Conservation (phyloP, 1,139 yeast species). For the Debaryomyces singareniensis region DNA sequence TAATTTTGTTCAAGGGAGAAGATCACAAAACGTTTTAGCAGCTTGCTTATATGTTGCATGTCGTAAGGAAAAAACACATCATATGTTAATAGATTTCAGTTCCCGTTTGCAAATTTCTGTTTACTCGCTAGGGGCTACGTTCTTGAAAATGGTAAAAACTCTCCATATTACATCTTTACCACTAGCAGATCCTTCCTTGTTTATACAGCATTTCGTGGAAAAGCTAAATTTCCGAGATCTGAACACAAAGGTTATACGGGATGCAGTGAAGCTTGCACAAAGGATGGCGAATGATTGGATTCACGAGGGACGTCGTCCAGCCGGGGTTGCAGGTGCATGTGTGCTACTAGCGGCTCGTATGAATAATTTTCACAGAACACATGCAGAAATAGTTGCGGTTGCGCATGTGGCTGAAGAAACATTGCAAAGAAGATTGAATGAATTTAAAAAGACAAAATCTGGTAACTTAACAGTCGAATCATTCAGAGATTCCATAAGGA, state of each 20-base stretch:
- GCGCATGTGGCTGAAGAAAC: conserved; percentile 96
- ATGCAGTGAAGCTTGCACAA: conserved; percentile 81
- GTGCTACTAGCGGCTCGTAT: conserved; percentile 87
- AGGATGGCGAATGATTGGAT: conserved; percentile 96
- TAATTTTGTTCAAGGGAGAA: conserved; percentile 91
- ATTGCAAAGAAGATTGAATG: conserved; percentile 80
- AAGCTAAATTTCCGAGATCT: conserved; percentile 69
- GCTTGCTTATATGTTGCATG: conserved; percentile 94
- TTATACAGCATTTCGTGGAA: conserved; percentile 90
- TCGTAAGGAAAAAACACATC: conserved; percentile 83
- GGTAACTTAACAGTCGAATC: conserved; percentile 68
- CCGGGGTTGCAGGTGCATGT: conserved; percentile 98
- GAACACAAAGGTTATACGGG: conserved; percentile 70
- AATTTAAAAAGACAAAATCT: conserved; percentile 73
- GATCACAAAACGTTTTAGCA: conserved; percentile 90
- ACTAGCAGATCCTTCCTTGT: conserved; percentile 87
- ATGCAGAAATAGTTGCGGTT: conserved; percentile 89
- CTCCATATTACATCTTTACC: conserved; percentile 74
- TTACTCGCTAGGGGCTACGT: conserved; percentile 92
- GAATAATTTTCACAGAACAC: conserved; percentile 90
- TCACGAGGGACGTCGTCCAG: conserved; percentile 94
- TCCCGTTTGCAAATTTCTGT: conserved; percentile 87
- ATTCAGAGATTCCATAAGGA: conserved; percentile 46
- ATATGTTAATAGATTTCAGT: conserved; percentile 92
- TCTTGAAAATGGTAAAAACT: conserved; percentile 79